phyloP scores from a whole-genome alignment of 768 basidiomycete species.

The Pleurotus salmoneostramineus region DNA sequence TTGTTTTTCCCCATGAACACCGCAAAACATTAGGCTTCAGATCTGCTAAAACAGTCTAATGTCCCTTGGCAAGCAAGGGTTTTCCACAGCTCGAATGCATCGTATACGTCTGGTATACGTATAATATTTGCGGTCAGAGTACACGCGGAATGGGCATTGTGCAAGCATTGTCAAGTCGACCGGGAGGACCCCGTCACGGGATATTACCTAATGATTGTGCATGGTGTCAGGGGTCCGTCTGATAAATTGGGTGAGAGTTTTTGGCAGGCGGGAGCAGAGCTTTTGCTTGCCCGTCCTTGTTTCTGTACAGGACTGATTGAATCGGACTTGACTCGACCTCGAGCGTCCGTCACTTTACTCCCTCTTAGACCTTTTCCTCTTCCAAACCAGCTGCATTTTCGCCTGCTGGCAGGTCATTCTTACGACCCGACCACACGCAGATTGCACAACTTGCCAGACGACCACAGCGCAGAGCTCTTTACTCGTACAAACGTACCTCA shows the following conservation, averaged over 20 bases:
- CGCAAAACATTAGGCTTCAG: too few species aligned
- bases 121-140: too few species aligned
- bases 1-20: too few species aligned
- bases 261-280: not conserved
- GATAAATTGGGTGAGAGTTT: constrained; percentile 9
- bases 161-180: constrained; percentile 5
- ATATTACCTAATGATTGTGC: not conserved
- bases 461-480: too few species aligned
- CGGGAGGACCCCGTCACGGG: not conserved
- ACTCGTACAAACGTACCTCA: too few species aligned
- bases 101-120: too few species aligned
- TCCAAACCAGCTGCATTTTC: constrained; percentile 55
- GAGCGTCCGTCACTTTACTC: constrained; percentile 12
- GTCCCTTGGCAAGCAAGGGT: too few species aligned
- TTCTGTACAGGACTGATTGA: constrained; percentile 7
- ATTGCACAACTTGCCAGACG: not conserved
- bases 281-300: constrained; percentile 7
- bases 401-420: constrained; percentile 92
- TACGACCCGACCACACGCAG: constrained; percentile 77
- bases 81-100: too few species aligned
- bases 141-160: not conserved
- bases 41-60: too few species aligned
- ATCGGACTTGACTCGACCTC: constrained; percentile 6
- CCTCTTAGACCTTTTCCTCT: constrained; percentile 35
- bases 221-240: not conserved